A percentile compares a stretch with the other conserved stretches of the same genome.
These are phyloP conservation scores for Typha latifolia DNA, from an alignment of 176 grass and related monocot genomes.

Conservation along the genomic window DNA sequence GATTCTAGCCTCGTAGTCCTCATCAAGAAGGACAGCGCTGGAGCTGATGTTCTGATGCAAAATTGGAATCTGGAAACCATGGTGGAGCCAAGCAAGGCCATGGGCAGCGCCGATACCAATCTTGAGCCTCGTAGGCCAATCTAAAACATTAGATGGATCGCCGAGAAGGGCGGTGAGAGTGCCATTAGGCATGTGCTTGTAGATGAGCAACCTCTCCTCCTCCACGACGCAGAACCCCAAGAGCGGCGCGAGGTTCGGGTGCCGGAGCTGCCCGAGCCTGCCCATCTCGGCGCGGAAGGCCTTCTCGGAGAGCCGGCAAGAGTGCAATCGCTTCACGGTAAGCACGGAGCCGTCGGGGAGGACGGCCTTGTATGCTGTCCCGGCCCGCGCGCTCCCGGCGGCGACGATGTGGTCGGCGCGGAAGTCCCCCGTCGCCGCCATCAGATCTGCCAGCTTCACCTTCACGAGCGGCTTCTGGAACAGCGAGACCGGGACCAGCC, in stretches of 20 bases:
- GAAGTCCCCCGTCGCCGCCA: constrained; percentile 76
- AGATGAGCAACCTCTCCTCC: constrained; percentile 17
- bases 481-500: constrained; percentile 61
- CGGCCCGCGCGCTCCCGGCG: constrained; percentile 69
- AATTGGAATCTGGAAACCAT: constrained; percentile 72
- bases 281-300: constrained; percentile 67
- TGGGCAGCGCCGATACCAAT: constrained; percentile 62
- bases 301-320: constrained; percentile 87
- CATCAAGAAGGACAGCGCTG: constrained; percentile 67
- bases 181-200: constrained; percentile 33
- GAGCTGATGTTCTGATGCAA: constrained; percentile 90
- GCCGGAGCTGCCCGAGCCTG: constrained; percentile 50
- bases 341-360: constrained; percentile 71
- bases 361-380: constrained; percentile 71
- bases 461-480: constrained; percentile 99
- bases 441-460: constrained; percentile 89
- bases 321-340: constrained; percentile 89
- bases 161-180: constrained; percentile 50
- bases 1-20: constrained; percentile 83
- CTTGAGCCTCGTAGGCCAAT: constrained; percentile 65
- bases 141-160: constrained; percentile 40
- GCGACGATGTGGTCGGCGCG: constrained; percentile 64
- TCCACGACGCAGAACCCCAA: constrained; percentile 19
- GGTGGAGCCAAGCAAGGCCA: constrained; percentile 90
- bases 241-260: constrained; percentile 21